Conservation (phyloP, 148 eudicot species). For the Persicaria tinctoria region DNA sequence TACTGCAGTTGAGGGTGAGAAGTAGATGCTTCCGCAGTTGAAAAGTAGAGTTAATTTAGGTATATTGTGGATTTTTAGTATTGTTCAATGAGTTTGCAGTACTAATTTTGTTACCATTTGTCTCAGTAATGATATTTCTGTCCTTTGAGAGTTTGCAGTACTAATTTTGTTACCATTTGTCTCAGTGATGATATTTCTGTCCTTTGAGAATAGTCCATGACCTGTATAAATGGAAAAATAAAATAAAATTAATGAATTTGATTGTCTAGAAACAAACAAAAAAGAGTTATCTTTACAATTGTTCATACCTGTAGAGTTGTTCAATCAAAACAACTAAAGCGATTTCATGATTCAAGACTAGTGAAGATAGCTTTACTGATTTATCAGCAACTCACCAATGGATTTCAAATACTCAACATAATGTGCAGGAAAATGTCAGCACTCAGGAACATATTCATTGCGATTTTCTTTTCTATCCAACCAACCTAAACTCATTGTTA, state of each 20-base stretch:
- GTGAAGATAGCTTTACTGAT: conserved; percentile 63
- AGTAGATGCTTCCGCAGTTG: no score
- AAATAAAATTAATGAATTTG: neutral
- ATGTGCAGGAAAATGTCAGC: neutral
- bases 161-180: no score
- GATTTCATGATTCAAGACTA: conserved; percentile 76
- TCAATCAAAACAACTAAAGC: conserved; percentile 79
- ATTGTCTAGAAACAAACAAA: neutral
- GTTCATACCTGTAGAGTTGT: conserved; percentile 70
- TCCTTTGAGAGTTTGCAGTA: no score
- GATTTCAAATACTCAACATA: neutral
- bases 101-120: neutral
- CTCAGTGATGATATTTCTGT: conserved; percentile 81
- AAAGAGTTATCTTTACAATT: neutral
- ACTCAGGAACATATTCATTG: neutral
- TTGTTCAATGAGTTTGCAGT: neutral
- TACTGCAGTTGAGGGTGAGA: neutral
- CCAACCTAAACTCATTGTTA: no score
- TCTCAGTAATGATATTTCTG: conserved; percentile 74
- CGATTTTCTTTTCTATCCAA: neutral
- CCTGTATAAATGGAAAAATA: conserved; percentile 30
- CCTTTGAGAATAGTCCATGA: conserved; percentile 95
- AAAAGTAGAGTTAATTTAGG: neutral
- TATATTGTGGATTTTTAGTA: neutral
- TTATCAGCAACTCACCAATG: conserved; percentile 28